A percentile compares a stretch with the other conserved stretches of the same genome.
Evolutionary conservation across 225 moss, liverwort and hornwort genomes (phyloP).

Genomic region (Thuidium tamariscinum): DNA sequence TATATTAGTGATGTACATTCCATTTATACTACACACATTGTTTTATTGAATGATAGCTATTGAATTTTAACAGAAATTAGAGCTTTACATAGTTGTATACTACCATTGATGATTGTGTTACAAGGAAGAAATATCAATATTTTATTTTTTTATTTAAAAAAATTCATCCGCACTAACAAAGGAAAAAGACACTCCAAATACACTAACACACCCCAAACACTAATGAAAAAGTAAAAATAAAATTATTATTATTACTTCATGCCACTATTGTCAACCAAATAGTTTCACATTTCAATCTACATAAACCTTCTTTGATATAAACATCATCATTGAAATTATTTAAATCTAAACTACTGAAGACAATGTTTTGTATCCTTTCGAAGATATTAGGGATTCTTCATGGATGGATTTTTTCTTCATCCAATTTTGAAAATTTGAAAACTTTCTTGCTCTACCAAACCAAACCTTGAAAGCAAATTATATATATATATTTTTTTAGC

Average conservation of each 20-base stretch:
- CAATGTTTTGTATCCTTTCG: accelerated
- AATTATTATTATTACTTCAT: not conserved
- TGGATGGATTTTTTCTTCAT: not conserved
- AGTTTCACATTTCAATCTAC: not conserved
- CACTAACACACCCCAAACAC: not conserved
- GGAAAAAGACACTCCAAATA: not conserved
- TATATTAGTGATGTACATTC: too few relatives aligned
- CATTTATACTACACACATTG: too few relatives aligned
- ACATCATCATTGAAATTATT: accelerated
- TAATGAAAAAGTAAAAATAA: too few relatives aligned
- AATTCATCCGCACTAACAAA: accelerated
- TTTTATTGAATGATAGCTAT: too few relatives aligned
- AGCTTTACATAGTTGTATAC: not conserved
- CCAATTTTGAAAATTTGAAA: too few relatives aligned
- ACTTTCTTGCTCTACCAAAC: too few relatives aligned
- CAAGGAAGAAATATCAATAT: not conserved
- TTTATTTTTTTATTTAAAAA: too few relatives aligned
- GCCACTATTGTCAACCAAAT: accelerated
- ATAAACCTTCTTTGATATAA: accelerated
- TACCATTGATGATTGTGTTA: not conserved
- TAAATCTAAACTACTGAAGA: accelerated
- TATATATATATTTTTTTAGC: not conserved
- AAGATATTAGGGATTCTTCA: accelerated
- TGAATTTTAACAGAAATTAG: not conserved
- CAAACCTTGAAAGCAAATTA: not conserved